These are phyloP conservation scores for Prunus kanzakura DNA, from an alignment of 306 rosid genomes.

Conservation along the genomic window DNA sequence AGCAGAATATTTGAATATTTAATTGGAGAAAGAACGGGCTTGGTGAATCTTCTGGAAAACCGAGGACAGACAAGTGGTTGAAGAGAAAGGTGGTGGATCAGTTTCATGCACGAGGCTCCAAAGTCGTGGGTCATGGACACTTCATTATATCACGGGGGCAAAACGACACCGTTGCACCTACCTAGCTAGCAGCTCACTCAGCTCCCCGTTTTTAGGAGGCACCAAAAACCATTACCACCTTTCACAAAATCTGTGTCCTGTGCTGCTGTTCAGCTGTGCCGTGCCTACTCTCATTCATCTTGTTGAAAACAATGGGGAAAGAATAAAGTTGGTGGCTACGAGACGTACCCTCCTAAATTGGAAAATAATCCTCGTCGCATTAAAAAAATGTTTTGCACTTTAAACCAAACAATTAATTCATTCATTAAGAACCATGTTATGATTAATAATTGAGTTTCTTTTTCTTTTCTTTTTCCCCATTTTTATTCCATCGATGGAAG, in stretches of 20 bases:
- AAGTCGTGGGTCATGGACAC: background rate
- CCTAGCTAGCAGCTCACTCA: background rate
- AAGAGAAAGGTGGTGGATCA: background rate
- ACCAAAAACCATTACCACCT: background rate
- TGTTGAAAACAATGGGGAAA: conserved; percentile 1
- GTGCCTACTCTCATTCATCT: background rate
- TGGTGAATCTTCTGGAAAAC: background rate
- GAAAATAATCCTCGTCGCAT: background rate
- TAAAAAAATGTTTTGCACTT: background rate
- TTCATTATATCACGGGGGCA: background rate
- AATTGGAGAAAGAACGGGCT: no score
- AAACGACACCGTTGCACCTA: background rate
- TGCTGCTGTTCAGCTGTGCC: no score
- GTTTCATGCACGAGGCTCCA: background rate
- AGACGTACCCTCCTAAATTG: background rate
- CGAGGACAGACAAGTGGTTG: background rate
- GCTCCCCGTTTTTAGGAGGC: background rate
- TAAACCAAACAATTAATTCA: background rate
- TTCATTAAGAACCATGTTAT: background rate
- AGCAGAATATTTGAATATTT: no score
- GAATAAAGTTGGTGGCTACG: background rate
- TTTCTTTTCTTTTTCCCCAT: no score
- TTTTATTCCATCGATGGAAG: no score
- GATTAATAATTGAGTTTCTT: background rate
- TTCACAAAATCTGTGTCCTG: background rate